phyloP scores from a whole-genome alignment of 306 rosid genomes.

The Astragalus membranaceus region DNA sequence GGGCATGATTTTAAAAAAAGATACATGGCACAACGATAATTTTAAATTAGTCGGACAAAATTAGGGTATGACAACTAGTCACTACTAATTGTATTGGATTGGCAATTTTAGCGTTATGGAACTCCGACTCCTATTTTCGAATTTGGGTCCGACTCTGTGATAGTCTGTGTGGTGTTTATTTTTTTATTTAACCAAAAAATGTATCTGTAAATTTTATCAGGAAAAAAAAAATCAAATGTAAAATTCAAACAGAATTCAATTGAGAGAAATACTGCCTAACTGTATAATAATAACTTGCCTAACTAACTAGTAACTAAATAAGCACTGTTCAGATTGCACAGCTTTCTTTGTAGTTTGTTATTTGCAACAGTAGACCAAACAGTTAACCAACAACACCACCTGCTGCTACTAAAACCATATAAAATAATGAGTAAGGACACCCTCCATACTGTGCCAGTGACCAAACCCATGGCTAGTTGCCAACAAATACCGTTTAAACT shows the following conservation, averaged over 20 bases:
- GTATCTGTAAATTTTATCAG: no score
- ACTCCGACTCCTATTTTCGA: no score
- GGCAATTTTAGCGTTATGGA: no score
- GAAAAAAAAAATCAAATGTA: no score
- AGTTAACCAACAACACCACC: conserved; percentile 9
- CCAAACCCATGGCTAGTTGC: background rate
- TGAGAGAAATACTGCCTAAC: background rate
- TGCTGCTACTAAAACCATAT: conserved; percentile 7
- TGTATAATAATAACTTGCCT: background rate
- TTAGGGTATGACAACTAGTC: no score
- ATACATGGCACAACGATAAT: no score
- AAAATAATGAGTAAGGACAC: background rate
- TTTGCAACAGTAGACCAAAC: conserved; percentile 18
- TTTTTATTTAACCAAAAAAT: no score
- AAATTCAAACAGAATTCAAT: background rate
- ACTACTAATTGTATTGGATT: no score
- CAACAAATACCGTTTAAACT: background rate
- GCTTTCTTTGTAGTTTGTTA: conserved; percentile 12
- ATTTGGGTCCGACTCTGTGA: no score
- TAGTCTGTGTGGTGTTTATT: no score
- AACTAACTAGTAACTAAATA: background rate
- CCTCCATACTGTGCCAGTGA: conserved; percentile 6
- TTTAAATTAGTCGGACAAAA: no score
- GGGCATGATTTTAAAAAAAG: no score
- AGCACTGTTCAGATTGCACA: background rate